These are phyloP conservation scores for Suhomyces kunorum DNA, from an alignment of 1,139 yeast genomes.

Conservation along the genomic window DNA sequence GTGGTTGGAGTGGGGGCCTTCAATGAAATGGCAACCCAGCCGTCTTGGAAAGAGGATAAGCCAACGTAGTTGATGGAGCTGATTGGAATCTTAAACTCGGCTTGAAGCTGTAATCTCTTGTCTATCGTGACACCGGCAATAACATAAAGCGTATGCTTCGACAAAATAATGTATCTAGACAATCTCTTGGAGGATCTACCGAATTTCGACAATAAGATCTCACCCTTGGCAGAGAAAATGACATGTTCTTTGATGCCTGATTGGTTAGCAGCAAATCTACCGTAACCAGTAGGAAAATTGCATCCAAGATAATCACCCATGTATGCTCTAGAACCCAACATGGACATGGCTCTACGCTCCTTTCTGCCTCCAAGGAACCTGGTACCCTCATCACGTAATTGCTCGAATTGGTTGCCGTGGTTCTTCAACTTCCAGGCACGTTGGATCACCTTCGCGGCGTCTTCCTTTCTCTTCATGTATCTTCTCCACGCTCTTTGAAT, in stretches of 20 bases:
- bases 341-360: conserved; percentile 86
- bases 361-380: conserved; percentile 69
- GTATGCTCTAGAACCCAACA: conserved; percentile 87
- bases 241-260: conserved; percentile 71
- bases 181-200: conserved; percentile 88
- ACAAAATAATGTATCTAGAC: conserved; percentile 71
- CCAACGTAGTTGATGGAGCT: conserved; percentile 63
- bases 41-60: conserved; percentile 79
- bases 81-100: conserved; percentile 66
- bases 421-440: conserved; percentile 78
- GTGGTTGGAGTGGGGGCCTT: conserved; percentile 49
- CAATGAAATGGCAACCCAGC: conserved; percentile 84
- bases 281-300: conserved; percentile 69
- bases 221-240: conserved; percentile 81
- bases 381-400: conserved; percentile 82
- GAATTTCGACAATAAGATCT: conserved; percentile 77
- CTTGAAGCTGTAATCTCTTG: conserved; percentile 64
- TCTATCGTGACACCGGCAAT: conserved; percentile 74
- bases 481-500: conserved; percentile 97
- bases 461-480: conserved; percentile 75
- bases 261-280: conserved; percentile 65
- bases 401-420: conserved; percentile 81
- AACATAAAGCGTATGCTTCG: conserved; percentile 61
- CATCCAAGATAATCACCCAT: conserved; percentile 93
- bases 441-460: conserved; percentile 84